Evolutionary conservation across 2,329 filamentous ascomycete species (phyloP), one percentile per base, ranked within the genome.

Genomic region (Hypomyces perniciosus): DNA sequence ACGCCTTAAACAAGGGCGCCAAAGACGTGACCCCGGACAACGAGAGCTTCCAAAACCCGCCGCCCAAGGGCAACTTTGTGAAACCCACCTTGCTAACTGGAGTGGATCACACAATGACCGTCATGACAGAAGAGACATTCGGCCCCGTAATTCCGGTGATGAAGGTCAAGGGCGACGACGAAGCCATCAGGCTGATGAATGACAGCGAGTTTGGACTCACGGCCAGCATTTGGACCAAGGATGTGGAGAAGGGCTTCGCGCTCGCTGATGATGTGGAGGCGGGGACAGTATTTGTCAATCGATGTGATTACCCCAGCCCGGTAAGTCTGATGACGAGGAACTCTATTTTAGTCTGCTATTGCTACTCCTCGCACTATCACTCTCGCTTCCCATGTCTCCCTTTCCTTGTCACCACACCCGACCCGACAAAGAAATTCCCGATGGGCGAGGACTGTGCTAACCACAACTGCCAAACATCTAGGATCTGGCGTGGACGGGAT

Each of bases 221-320:
- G 4, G 92, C 91, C n/a, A 95, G 90, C 62, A 90, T 97, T 62
- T 97, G 92, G 92, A 96, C 90, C 52, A 95, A 93, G 68, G 90
- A 97, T 64, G 81, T 84, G 2, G 76, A 74, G 42, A 84, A 78
- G 64, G 92, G 86, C 12, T 83, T 90, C 60, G 79, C 87, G 65
- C 76, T 97, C 47, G 82, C 86, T 37, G 85, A 93, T 50, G 77
- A 84, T 46, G 83, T 97, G 44, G 91, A 96, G 66, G 91, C 92
- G 42, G 92, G 92, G 39, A 97, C 92, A 2, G 91, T 96, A 44
- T 97, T 96, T 71, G 88, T 97, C 62, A 97, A 97, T 69, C 82
- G 92, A 61, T 90, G 88, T 64, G 92, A 97, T 68, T 97, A 83
- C 68, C 92, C 92, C 44, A 90, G 86, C 66, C 90, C 92, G 55